These are phyloP conservation scores for Platanthera guangdongensis DNA, from an alignment of 106 monocot genomes.

Conservation along the genomic window DNA sequence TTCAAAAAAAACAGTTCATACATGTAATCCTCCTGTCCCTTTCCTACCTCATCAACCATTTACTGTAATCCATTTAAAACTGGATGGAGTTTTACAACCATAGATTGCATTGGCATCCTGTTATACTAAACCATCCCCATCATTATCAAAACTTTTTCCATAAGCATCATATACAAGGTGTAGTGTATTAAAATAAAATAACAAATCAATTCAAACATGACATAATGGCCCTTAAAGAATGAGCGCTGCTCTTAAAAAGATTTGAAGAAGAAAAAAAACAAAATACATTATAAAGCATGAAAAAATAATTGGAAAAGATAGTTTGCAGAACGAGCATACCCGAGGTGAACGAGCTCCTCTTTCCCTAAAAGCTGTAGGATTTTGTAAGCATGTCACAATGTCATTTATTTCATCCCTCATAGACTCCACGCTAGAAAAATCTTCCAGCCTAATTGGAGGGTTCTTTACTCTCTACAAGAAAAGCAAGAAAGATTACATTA, in stretches of 20 bases:
- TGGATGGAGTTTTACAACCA: not conserved
- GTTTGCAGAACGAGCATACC: slow-evolving; percentile 26
- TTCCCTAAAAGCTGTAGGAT: slow-evolving; percentile 73
- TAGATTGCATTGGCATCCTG: not conserved
- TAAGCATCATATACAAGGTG: not conserved
- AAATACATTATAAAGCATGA: slow-evolving; percentile 3
- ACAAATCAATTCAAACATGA: not conserved
- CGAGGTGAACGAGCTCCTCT: slow-evolving; percentile 81
- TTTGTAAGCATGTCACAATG: slow-evolving; percentile 73
- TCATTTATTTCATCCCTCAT: slow-evolving; percentile 91
- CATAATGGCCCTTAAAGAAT: not conserved
- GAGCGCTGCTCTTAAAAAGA: not conserved
- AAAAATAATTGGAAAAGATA: slow-evolving; percentile 1
- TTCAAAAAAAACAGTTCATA: not conserved
- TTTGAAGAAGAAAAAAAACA: not conserved
- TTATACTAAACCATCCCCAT: not conserved
- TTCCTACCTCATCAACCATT: not conserved
- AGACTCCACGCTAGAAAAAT: slow-evolving; percentile 79
- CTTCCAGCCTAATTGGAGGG: slow-evolving; percentile 67
- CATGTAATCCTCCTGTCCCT: not conserved
- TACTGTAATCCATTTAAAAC: not conserved
- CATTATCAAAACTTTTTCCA: not conserved
- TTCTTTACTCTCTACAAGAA: slow-evolving; percentile 72
- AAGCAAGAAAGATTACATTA: not conserved
- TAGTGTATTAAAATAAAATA: not conserved